phyloP scores from a whole-genome alignment of 2,329 filamentous ascomycete species.

The Byssothecium circinans region DNA sequence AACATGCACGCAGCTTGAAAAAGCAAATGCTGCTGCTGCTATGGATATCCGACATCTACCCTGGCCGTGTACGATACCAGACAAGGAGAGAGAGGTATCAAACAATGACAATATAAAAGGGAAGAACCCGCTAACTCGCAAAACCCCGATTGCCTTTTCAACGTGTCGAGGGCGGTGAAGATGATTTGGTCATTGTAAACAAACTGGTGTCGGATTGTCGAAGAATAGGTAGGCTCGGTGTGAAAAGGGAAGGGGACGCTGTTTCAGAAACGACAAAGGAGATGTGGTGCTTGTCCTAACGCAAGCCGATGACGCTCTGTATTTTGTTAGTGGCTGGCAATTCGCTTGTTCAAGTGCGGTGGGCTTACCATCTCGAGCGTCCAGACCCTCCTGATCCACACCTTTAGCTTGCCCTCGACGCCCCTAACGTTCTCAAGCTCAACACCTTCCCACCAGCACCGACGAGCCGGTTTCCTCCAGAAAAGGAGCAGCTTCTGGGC shows the following conservation, averaged over 20 bases:
- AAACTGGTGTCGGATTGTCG: neutral
- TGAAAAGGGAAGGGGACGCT: neutral
- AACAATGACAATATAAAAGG: constrained; percentile 8
- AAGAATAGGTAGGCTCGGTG: neutral
- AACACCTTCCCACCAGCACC: constrained; percentile 99
- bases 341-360: neutral
- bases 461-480: constrained; percentile 93
- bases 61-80: constrained; percentile 8
- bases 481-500: constrained; percentile 96
- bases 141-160: constrained; percentile 15
- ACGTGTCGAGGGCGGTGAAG: constrained; percentile 1
- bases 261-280: neutral
- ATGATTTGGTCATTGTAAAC: neutral
- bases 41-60: constrained; percentile 28
- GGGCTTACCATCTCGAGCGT: constrained; percentile 82
- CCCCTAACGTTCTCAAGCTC: constrained; percentile 88
- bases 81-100: constrained; percentile 30
- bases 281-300: constrained; percentile 49
- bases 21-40: constrained; percentile 4
- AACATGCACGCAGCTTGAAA: neutral
- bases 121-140: constrained; percentile 13
- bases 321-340: constrained; percentile 14
- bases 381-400: constrained; percentile 98
- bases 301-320: constrained; percentile 81
- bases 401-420: constrained; percentile 87